phyloP scores from a whole-genome alignment of 805 yeast genomes.

The Yamadazyma philogaea region DNA sequence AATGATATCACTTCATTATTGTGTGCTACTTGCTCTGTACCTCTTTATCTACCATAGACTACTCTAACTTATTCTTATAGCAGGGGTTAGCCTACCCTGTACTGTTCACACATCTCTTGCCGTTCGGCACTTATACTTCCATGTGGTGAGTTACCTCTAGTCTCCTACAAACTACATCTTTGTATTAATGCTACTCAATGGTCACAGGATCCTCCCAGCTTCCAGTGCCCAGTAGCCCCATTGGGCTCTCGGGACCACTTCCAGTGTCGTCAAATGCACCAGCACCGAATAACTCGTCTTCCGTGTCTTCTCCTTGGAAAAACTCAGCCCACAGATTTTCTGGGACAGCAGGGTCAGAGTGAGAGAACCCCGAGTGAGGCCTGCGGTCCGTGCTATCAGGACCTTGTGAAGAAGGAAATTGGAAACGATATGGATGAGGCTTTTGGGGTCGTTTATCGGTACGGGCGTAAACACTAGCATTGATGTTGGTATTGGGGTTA shows the following conservation, averaged over 20 bases:
- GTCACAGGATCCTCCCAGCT: constrained; percentile 41
- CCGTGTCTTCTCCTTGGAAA: background rate
- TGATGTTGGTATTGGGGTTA: background rate
- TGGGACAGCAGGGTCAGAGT: background rate
- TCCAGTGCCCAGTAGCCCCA: constrained; percentile 23
- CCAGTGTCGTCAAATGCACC: background rate
- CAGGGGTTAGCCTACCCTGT: too few relatives aligned
- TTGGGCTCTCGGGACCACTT: background rate
- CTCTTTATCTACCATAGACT: too few relatives aligned
- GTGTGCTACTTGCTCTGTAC: too few relatives aligned
- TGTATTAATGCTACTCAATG: constrained; percentile 25
- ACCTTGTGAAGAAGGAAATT: background rate
- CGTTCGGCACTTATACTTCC: too few relatives aligned
- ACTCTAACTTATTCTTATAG: too few relatives aligned
- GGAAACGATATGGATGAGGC: background rate
- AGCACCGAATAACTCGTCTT: background rate
- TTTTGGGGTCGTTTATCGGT: background rate
- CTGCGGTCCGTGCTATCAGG: background rate
- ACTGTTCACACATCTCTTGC: too few relatives aligned
- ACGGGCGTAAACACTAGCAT: background rate
- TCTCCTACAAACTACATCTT: background rate
- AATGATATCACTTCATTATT: too few relatives aligned
- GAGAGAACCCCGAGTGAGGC: background rate
- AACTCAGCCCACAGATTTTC: background rate
- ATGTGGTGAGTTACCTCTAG: too few relatives aligned